Conservation (phyloP, 2,329 filamentous ascomycete genomes). For the Leptodontidium sp. region DNA sequence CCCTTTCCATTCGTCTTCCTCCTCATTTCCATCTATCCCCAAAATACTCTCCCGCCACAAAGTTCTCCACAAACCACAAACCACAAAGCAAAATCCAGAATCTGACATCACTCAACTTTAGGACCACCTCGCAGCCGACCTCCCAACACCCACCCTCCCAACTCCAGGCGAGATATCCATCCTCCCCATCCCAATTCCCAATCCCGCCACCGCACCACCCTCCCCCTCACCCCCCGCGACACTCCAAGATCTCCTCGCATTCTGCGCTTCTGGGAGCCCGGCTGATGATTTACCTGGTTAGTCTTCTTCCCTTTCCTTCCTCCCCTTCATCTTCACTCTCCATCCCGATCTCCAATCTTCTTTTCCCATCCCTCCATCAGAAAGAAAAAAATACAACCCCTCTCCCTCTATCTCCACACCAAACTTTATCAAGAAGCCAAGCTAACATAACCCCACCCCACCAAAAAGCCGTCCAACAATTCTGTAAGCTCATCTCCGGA, state of each 20-base stretch:
- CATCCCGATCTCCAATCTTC: too few species aligned
- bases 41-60: too few species aligned
- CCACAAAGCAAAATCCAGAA: neutral
- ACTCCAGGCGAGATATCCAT: neutral
- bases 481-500: neutral
- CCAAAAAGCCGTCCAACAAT: neutral
- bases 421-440: too few species aligned
- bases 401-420: too few species aligned
- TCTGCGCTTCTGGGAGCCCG: neutral
- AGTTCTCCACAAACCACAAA: too few species aligned
- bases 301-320: too few species aligned
- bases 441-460: too few species aligned
- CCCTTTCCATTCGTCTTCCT: too few species aligned
- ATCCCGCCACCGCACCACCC: neutral
- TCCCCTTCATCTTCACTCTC: too few species aligned
- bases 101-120: neutral
- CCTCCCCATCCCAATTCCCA: neutral
- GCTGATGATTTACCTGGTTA: neutral
- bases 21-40: too few species aligned
- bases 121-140: neutral
- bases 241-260: conserved; percentile 3
- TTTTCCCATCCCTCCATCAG: too few species aligned
- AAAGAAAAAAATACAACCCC: too few species aligned
- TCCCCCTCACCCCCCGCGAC: neutral
- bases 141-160: neutral